Conservation (phyloP, 345 rosid species). For the Syzygium grande region DNA sequence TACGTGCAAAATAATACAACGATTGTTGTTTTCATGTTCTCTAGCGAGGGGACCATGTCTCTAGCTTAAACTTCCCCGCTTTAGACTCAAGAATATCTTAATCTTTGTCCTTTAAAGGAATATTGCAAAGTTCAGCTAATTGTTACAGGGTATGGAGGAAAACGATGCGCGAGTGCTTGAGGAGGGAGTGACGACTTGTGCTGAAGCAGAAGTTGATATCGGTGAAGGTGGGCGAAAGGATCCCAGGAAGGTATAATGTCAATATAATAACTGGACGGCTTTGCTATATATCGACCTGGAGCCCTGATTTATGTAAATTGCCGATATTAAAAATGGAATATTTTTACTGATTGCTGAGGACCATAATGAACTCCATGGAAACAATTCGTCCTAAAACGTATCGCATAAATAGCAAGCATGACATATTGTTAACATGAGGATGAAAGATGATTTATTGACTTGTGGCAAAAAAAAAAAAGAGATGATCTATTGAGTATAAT, state of each 20-base stretch:
- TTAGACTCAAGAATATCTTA: not conserved
- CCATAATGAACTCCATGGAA: not conserved
- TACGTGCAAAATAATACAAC: not conserved
- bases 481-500: not conserved
- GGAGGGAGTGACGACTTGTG: not conserved
- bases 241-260: not conserved
- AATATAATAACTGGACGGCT: not conserved
- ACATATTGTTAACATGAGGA: not conserved
- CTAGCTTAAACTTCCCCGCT: too few species aligned
- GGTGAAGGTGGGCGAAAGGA: not conserved
- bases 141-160: not conserved
- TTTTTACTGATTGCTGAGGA: not conserved
- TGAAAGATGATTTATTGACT: not conserved
- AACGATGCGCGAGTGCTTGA: not conserved
- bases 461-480: not conserved
- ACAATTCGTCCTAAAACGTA: not conserved
- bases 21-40: too few species aligned
- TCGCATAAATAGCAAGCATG: not conserved
- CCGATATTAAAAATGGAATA: too few species aligned
- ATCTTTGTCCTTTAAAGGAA: not conserved
- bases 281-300: not conserved
- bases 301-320: not conserved
- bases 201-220: not conserved
- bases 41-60: too few species aligned
- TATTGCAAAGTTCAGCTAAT: not conserved